Conservation (phyloP, 2,329 filamentous ascomycete species). For the Ascochyta pisi region DNA sequence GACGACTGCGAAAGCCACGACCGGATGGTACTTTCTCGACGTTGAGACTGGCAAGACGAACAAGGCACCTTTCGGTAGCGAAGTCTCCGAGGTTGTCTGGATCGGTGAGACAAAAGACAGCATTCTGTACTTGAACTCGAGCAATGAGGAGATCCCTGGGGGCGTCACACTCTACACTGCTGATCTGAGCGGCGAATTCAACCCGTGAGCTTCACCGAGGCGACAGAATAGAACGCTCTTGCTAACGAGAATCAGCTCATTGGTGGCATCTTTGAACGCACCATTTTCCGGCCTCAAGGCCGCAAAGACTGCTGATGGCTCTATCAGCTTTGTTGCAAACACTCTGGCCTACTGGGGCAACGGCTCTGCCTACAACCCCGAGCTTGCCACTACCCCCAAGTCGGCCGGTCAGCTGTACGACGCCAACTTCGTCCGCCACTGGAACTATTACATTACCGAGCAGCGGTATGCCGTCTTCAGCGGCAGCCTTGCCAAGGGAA, state of each 20-base stretch:
- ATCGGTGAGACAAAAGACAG: slow-evolving; percentile 48
- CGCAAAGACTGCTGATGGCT: slow-evolving; percentile 45
- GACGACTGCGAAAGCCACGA: slow-evolving; percentile 50
- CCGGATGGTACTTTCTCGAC: slow-evolving; percentile 55
- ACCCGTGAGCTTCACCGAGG: slow-evolving; percentile 24
- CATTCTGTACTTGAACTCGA: slow-evolving; percentile 69
- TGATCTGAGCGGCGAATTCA: slow-evolving; percentile 37
- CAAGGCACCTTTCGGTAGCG: slow-evolving; percentile 41
- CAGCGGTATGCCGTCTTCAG: slow-evolving; percentile 78
- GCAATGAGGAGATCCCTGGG: slow-evolving; percentile 62
- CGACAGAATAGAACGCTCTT: neutral
- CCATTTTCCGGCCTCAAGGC: slow-evolving; percentile 60
- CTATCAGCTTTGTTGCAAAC: slow-evolving; percentile 58
- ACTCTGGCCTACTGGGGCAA: slow-evolving; percentile 68
- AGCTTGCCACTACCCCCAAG: slow-evolving; percentile 63
- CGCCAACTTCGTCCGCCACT: slow-evolving; percentile 79
- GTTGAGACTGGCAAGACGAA: slow-evolving; percentile 41
- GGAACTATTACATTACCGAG: slow-evolving; percentile 75
- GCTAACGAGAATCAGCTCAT: slow-evolving; percentile 25
- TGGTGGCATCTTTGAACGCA: slow-evolving; percentile 52
- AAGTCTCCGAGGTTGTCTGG: slow-evolving; percentile 46
- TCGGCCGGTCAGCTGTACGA: slow-evolving; percentile 75
- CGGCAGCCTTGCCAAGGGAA: slow-evolving; percentile 59
- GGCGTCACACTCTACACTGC: slow-evolving; percentile 46
- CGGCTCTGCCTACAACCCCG: slow-evolving; percentile 73